Base-by-base conservation (phyloP, 2,329 filamentous ascomycete species). In the Xylariaceae sp. region DNA sequence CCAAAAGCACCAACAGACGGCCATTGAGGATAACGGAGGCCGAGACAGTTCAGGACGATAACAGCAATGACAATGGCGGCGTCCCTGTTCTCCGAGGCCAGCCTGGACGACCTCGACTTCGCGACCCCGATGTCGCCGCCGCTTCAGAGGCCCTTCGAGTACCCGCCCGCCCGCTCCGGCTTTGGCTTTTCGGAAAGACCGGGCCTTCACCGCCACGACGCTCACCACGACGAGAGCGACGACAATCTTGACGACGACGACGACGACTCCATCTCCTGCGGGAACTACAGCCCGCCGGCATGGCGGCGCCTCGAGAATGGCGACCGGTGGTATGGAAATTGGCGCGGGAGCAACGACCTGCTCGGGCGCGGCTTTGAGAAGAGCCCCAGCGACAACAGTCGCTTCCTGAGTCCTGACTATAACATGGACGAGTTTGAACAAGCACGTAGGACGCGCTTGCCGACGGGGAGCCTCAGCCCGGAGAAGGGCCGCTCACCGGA, bases 241-340 rank as follows among this genome's bases (percentile, higher is more conserved):
- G 57, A 56, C 50, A 55, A 54, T 51, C 56, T 66, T 62, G 68
- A 68, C 65, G 72, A 57, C 62, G 69, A 69, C 65, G 72, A 58
- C 47, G 45, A 53, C 48, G 44, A 44, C 29, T 63, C 62, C 30
- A 52, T 56, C 28, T 79, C 75, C 58, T 69, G 50, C 55, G 74
- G 74, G 70, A 76, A 75, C 48, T 81, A 75, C 67, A 78, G 73
- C 56, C 77, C 77, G 42, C 77, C 77, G 49, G 77, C 77, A 36
- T 81, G 77, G 77, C 70, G 74, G 57, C 74, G 75, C 51, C 74
- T 79, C 63, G 72, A 69, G 66, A 79, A 78, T 70, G 77, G 75
- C 54, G 69, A 72, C 51, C 69, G 72, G 57, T 77, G 71, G 61
- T 76, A 68, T 55, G 75, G 76, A 49, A 80, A 82, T 59, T 82